These are phyloP conservation scores for Leccinum rimulosum DNA, from an alignment of 768 basidiomycete species.

Conservation along the genomic window DNA sequence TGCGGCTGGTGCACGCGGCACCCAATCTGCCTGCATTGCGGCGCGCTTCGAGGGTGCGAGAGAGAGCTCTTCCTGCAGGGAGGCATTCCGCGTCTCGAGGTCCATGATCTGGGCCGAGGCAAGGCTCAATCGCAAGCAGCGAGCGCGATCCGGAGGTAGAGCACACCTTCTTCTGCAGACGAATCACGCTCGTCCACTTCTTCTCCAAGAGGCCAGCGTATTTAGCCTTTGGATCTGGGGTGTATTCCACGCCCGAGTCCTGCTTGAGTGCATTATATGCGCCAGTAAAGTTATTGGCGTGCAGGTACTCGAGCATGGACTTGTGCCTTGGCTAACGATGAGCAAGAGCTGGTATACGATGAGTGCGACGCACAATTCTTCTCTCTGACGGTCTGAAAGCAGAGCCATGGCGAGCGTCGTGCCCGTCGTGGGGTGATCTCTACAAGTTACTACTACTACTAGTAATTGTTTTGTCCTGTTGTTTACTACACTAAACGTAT, in stretches of 20 bases:
- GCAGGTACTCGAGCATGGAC: slow-evolving; percentile 77
- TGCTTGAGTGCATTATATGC: slow-evolving; percentile 60
- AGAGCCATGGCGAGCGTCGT: slow-evolving; percentile 33
- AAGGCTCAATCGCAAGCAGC: slow-evolving; percentile 6
- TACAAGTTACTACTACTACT: neutral
- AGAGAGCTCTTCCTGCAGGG: slow-evolving; percentile 70
- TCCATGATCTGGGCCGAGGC: slow-evolving; percentile 77
- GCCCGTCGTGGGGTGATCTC: slow-evolving; percentile 10
- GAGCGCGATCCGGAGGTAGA: neutral
- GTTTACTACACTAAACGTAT: slow-evolving; percentile 22
- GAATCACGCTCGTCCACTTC: slow-evolving; percentile 97
- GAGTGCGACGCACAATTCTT: slow-evolving; percentile 41
- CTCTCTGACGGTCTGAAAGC: slow-evolving; percentile 46
- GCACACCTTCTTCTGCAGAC: slow-evolving; percentile 88
- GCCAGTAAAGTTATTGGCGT: slow-evolving; percentile 59
- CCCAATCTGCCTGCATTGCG: slow-evolving; percentile 76
- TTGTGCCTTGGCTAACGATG: slow-evolving; percentile 54
- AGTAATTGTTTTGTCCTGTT: slow-evolving; percentile 33
- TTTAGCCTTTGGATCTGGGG: slow-evolving; percentile 83
- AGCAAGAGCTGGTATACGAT: slow-evolving; percentile 8
- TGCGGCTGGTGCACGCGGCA: slow-evolving; percentile 81
- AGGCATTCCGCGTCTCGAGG: slow-evolving; percentile 79
- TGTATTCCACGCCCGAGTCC: slow-evolving; percentile 58
- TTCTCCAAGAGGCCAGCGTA: slow-evolving; percentile 88
- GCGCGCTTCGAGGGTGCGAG: slow-evolving; percentile 50